Evolutionary conservation across 2,329 filamentous ascomycete species (phyloP).

Genomic region (Torrubiellomyces zombiae): DNA sequence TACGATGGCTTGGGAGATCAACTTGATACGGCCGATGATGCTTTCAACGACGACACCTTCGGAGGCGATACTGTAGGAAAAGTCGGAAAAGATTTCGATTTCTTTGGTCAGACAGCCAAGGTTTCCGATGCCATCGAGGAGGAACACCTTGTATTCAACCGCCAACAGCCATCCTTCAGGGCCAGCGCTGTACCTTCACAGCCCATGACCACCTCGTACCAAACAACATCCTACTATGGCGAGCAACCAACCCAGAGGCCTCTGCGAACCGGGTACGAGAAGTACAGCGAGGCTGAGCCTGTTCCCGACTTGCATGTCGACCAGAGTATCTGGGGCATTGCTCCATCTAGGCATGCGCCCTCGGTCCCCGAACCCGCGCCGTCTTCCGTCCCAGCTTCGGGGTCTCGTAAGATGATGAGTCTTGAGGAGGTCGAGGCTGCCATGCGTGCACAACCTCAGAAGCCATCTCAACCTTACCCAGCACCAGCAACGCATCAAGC

Average conservation of each 20-base stretch:
- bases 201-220: constrained; percentile 16
- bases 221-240: constrained; percentile 17
- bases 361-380: constrained; percentile 12
- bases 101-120: constrained; percentile 82
- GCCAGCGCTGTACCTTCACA: constrained; percentile 10
- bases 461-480: constrained; percentile 20
- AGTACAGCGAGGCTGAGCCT: constrained; percentile 69
- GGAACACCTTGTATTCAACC: constrained; percentile 71
- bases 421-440: constrained; percentile 92
- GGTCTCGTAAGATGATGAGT: constrained; percentile 70
- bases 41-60: constrained; percentile 95
- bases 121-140: constrained; percentile 76
- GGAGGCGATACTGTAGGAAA: constrained; percentile 28
- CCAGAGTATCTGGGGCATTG: constrained; percentile 79
- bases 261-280: constrained; percentile 73
- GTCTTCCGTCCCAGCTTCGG: constrained; percentile 11
- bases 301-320: constrained; percentile 86
- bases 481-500: too few relatives aligned
- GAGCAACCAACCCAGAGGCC: constrained; percentile 35
- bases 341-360: constrained; percentile 30
- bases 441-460: constrained; percentile 57
- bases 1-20: constrained; percentile 89
- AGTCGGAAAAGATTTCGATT: constrained; percentile 90
- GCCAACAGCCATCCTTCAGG: constrained; percentile 46
- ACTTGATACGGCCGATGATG: constrained; percentile 83